A percentile compares a stretch with the other conserved stretches of the same genome.
Conservation (phyloP, 116 monocot species). For the Iris pallida region DNA sequence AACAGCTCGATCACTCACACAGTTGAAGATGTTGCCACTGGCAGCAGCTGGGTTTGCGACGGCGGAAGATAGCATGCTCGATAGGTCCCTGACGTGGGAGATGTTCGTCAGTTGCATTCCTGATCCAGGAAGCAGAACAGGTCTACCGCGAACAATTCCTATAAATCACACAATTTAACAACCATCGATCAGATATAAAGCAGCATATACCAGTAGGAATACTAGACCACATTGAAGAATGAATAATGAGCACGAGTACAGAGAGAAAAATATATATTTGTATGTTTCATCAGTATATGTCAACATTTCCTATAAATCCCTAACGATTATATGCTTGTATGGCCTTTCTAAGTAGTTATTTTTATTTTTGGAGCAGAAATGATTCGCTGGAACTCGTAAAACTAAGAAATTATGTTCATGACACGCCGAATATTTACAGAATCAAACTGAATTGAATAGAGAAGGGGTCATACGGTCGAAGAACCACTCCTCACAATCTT, state of each 20-base stretch:
- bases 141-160: conserved; percentile 87
- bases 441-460: background rate
- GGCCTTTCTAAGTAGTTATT: background rate
- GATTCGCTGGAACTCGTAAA: background rate
- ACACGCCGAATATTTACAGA: background rate
- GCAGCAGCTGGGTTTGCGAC: conserved; percentile 51
- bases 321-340: too few relatives aligned
- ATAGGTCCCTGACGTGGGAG: conserved; percentile 78
- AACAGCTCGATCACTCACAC: conserved; percentile 82
- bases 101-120: conserved; percentile 97
- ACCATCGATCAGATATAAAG: too few relatives aligned
- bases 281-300: too few relatives aligned
- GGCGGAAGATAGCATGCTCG: conserved; percentile 80
- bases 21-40: conserved; percentile 75
- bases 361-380: background rate
- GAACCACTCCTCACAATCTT: conserved; percentile 99
- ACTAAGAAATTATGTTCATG: background rate
- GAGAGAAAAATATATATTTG: background rate
- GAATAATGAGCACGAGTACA: background rate
- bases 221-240: background rate
- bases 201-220: too few relatives aligned
- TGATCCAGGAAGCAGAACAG: conserved; percentile 76
- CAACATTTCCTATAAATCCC: too few relatives aligned
- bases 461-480: conserved; percentile 66
- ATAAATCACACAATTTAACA: background rate